A percentile compares a stretch with the other conserved stretches of the same genome.
Conservation (phyloP, 2,329 filamentous ascomycete genomes). For the Talaromyces sp. region DNA sequence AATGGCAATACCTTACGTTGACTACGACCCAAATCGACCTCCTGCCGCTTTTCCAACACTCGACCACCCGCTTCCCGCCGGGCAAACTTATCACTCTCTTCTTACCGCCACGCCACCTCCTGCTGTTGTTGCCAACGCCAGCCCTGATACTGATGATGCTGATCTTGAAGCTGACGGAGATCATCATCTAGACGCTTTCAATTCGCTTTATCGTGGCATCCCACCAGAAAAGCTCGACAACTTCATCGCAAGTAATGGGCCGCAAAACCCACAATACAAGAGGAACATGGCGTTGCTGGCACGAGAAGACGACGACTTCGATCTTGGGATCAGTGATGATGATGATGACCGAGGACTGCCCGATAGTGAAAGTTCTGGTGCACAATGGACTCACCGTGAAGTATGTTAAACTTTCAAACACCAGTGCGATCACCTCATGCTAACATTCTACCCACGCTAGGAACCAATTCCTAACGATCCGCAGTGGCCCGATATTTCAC, state of each 20-base stretch:
- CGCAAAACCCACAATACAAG: conserved; percentile 27
- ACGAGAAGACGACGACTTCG: background rate
- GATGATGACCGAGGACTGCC: background rate
- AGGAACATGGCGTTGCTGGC: conserved; percentile 29
- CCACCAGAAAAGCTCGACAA: conserved; percentile 23
- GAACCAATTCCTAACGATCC: conserved; percentile 20
- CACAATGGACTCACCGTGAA: background rate
- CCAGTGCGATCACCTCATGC: background rate
- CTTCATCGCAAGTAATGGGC: conserved; percentile 28
- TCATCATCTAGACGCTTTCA: background rate
- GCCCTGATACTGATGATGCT: background rate
- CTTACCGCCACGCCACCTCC: background rate
- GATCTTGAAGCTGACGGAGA: background rate
- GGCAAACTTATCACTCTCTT: background rate
- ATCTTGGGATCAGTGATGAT: conserved; percentile 10
- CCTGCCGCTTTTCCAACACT: conserved; percentile 44
- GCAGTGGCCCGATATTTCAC: conserved; percentile 33
- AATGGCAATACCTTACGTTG: conserved; percentile 22
- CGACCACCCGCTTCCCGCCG: conserved; percentile 20
- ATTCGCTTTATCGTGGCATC: conserved; percentile 15
- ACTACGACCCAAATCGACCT: conserved; percentile 39
- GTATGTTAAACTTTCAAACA: background rate
- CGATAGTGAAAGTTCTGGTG: background rate
- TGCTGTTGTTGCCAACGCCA: background rate
- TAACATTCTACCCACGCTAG: background rate